Base-by-base conservation (phyloP, 2,329 filamentous ascomycete species). In the Alternaria gaisen region DNA sequence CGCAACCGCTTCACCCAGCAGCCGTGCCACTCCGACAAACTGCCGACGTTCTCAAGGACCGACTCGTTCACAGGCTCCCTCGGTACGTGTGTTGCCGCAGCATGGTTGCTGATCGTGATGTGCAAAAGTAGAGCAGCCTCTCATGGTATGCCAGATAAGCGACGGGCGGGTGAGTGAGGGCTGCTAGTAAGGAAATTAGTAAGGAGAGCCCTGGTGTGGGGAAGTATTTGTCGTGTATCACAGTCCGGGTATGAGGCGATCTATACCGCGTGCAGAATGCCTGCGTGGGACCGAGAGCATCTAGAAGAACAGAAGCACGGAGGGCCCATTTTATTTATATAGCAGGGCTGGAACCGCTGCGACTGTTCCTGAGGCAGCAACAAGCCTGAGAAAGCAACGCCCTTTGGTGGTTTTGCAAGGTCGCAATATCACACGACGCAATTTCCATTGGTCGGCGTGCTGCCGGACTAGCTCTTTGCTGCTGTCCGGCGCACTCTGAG, bases 81-180 rank as follows among this genome's bases (percentile, higher is more conserved):
- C 52, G 20, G 52, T 44, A 11, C 40, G 20, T 55, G 30, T 47
- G 30, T 34, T 47, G 30, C 24, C 28, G 53, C 32, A 46, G 34
- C 40, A 18, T 30, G 43, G 26, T 20, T 38, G 54, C 50, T 42
- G 53, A 57, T 56, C 43, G 28, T 30, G 41, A 59, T 53, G 61
- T 48, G 48, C 20, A 69, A 66, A 68, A 56, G 55, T 42, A 61
- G 63, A 65, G 69, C 69, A 51, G 60, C 69, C 64, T 69, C 65
- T 71, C 66, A 67, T 56, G 54, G 48, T 44, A 52, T 46, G 58
- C 52, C 62, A 64, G 58, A 61, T 62, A 58, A 51, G 50, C 47
- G 52, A 54, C 30, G 57, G 50, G 41, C 44, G 34, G 50, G 60
- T 36, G 48, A 52, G 24, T 40, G 47, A 63, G 34, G 34, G 62